Percentiles rank a stretch among this genome's conserved stretches.
Conservation (phyloP, 768 basidiomycete genomes). For the Rhodotorula babjevae region DNA sequence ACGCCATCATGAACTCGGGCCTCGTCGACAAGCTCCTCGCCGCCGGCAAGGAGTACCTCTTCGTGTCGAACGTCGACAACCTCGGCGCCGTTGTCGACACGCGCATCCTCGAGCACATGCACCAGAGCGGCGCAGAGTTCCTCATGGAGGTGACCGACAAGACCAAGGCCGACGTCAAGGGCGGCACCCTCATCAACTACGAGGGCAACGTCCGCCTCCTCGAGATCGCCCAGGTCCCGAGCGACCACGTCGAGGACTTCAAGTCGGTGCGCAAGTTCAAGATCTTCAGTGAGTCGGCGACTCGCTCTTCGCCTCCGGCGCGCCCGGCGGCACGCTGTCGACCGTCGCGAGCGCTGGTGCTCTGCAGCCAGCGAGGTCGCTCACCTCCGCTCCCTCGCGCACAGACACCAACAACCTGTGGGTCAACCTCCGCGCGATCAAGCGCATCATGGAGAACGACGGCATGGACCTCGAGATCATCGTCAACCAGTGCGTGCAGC, state of each 20-base stretch:
- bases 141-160: constrained; percentile 75
- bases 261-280: constrained; percentile 84
- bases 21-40: constrained; percentile 81
- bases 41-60: constrained; percentile 93
- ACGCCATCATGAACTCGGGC: constrained; percentile 82
- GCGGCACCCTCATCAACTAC: constrained; percentile 46
- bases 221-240: constrained; percentile 90
- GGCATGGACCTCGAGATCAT: constrained; percentile 89
- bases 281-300: constrained; percentile 61
- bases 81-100: constrained; percentile 85
- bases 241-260: constrained; percentile 90
- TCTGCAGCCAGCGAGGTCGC: constrained; percentile 57
- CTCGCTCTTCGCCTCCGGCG: constrained; percentile 39
- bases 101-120: constrained; percentile 70
- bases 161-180: constrained; percentile 84
- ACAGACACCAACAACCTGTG: constrained; percentile 51
- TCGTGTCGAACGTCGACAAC: constrained; percentile 96
- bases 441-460: constrained; percentile 80
- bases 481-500: constrained; percentile 56
- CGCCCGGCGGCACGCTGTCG: constrained; percentile 51
- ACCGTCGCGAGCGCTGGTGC: constrained; percentile 46
- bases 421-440: constrained; percentile 62
- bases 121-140: constrained; percentile 65
- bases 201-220: constrained; percentile 81
- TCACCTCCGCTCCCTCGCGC: neutral